Conservation (phyloP, 139 green algal genomes). For the Cymbomonas tetramitiformis region DNA sequence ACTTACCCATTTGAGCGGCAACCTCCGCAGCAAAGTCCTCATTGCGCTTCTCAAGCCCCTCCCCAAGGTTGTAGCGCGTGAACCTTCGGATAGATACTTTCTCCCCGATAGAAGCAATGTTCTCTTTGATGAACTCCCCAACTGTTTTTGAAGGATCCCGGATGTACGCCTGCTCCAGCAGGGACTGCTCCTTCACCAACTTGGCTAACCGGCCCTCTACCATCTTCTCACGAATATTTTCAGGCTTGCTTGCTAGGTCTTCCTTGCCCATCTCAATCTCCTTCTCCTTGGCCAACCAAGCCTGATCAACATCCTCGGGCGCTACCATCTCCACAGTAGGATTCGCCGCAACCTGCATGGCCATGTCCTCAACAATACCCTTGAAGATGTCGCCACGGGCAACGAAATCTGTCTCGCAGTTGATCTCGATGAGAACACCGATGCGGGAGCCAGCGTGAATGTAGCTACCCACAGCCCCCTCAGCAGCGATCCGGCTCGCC, state of each 20-base stretch:
- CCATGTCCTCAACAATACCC: slow-evolving; percentile 45
- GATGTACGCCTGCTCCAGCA: slow-evolving; percentile 83
- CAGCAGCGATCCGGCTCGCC: slow-evolving; percentile 65
- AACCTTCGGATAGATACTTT: slow-evolving; percentile 63
- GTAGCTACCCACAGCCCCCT: slow-evolving; percentile 69
- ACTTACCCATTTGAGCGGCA: slow-evolving; percentile 51
- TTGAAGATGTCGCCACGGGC: slow-evolving; percentile 75
- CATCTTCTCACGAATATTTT: slow-evolving; percentile 88
- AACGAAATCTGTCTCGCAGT: slow-evolving; percentile 92
- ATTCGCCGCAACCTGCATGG: slow-evolving; percentile 35
- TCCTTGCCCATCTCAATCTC: slow-evolving; percentile 88
- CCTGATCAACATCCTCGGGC: slow-evolving; percentile 55
- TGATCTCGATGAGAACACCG: slow-evolving; percentile 83
- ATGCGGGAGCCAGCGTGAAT: slow-evolving; percentile 69
- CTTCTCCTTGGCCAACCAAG: slow-evolving; percentile 64
- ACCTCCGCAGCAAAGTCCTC: slow-evolving; percentile 86
- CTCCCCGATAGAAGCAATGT: slow-evolving; percentile 74
- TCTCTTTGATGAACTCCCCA: slow-evolving; percentile 75
- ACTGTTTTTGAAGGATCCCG: slow-evolving; percentile 81
- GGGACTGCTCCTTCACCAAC: slow-evolving; percentile 59
- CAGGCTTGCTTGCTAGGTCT: slow-evolving; percentile 83
- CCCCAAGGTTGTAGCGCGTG: slow-evolving; percentile 69
- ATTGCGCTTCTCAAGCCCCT: slow-evolving; percentile 89
- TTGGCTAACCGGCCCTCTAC: slow-evolving; percentile 84
- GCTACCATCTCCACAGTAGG: slow-evolving; percentile 37